phyloP scores from a whole-genome alignment of 2,329 filamentous ascomycete species.

The Rhytidhysteron rufulum region DNA sequence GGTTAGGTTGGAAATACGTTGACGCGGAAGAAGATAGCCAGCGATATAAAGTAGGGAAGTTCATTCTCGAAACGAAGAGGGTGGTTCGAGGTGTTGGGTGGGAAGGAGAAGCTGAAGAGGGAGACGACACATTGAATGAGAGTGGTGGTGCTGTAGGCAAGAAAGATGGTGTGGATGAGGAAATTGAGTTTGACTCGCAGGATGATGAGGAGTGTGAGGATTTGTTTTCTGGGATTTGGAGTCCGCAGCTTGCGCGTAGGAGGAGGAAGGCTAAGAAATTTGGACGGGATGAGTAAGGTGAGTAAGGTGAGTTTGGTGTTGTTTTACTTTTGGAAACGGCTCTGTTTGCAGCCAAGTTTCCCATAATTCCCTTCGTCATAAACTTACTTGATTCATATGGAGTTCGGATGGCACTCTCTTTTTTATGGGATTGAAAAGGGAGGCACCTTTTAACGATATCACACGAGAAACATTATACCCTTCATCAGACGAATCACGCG shows the following conservation, averaged over 20 bases:
- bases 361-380: too few species aligned
- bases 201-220: conserved; percentile 67
- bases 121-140: conserved; percentile 9
- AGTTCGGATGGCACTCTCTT: too few species aligned
- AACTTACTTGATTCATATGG: too few species aligned
- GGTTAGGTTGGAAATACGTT: conserved; percentile 64
- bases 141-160: conserved; percentile 3
- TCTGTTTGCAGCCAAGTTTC: too few species aligned
- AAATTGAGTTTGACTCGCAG: conserved; percentile 60
- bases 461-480: too few species aligned
- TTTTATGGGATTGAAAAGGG: too few species aligned
- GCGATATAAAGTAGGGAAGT: conserved; percentile 64
- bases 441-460: too few species aligned
- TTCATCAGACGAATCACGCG: too few species aligned
- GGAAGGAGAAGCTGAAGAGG: conserved; percentile 40
- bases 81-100: conserved; percentile 50
- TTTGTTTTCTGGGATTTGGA: conserved; percentile 61
- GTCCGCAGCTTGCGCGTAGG: conserved; percentile 48
- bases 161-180: conserved; percentile 17
- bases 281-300: background rate
- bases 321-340: too few species aligned
- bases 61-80: conserved; percentile 59
- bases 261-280: conserved; percentile 1
- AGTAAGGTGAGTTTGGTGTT: background rate
- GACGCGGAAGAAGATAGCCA: conserved; percentile 59